Evolutionary conservation across 2,329 filamentous ascomycete species (phyloP).

Genomic region (Penicillium decumbens): DNA sequence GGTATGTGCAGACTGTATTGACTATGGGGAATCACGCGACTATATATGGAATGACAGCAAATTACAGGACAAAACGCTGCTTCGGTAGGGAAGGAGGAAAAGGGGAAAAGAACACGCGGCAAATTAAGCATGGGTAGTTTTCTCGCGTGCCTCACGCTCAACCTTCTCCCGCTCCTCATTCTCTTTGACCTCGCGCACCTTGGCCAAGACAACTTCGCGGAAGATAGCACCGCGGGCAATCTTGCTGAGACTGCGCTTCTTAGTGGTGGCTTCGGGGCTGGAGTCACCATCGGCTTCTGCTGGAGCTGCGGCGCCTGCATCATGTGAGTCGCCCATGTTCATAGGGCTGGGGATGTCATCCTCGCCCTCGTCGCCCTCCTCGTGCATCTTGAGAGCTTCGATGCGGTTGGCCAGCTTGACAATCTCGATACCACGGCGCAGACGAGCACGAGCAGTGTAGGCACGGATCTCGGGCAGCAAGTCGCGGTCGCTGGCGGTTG

Average conservation of each 20-base stretch:
- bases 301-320: slow-evolving; percentile 9
- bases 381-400: slow-evolving; percentile 86
- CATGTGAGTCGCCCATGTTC: slow-evolving; percentile 57
- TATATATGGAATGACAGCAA: slow-evolving; percentile 26
- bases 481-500: slow-evolving; percentile 92
- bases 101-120: slow-evolving; percentile 1
- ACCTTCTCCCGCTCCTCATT: slow-evolving; percentile 69
- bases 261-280: slow-evolving; percentile 27
- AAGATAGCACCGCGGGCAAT: slow-evolving; percentile 71
- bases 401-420: slow-evolving; percentile 96
- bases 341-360: slow-evolving; percentile 59
- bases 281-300: slow-evolving; percentile 22
- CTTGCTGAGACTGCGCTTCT: slow-evolving; percentile 53
- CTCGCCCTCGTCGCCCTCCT: slow-evolving; percentile 62
- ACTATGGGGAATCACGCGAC: slow-evolving; percentile 32
- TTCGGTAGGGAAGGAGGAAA: slow-evolving; percentile 4
- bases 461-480: slow-evolving; percentile 94
- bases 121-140: slow-evolving; percentile 25
- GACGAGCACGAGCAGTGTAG: slow-evolving; percentile 84
- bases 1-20: slow-evolving; percentile 15
- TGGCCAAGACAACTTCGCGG: slow-evolving; percentile 87
- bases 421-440: slow-evolving; percentile 89
- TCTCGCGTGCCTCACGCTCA: slow-evolving; percentile 54
- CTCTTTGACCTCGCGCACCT: slow-evolving; percentile 87
- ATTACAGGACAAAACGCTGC: slow-evolving; percentile 13